Percentiles rank a stretch among this genome's conserved stretches.
Conservation (phyloP, 1,284 basidiomycete species). For the Filobasidium uniguttulatum region DNA sequence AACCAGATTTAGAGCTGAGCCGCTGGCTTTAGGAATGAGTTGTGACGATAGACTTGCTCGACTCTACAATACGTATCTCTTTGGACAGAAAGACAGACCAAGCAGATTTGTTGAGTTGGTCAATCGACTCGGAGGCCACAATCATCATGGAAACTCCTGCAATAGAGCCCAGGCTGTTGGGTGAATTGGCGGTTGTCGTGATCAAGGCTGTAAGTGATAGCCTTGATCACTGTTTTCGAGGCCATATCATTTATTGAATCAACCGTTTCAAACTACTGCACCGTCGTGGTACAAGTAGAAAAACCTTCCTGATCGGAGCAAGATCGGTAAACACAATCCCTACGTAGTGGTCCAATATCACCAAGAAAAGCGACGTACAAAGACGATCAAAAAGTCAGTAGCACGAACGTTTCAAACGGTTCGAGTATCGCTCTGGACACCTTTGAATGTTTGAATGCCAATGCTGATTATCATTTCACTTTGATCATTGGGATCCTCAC, state of each 20-base stretch:
- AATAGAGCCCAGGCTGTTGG: constrained; percentile 53
- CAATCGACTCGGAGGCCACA: too few species aligned
- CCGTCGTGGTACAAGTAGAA: constrained; percentile 42
- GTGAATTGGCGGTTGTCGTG: constrained; percentile 87
- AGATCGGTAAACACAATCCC: constrained; percentile 95
- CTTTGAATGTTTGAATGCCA: background rate
- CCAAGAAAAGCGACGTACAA: constrained; percentile 68
- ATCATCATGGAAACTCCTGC: too few species aligned
- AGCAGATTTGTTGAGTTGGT: too few species aligned
- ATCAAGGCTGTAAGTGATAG: constrained; percentile 84
- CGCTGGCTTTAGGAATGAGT: too few species aligned
- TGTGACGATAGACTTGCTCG: too few species aligned
- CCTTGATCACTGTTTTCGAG: background rate
- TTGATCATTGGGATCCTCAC: too few species aligned
- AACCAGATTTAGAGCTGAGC: too few species aligned
- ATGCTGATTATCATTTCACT: constrained; percentile 6
- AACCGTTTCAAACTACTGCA: constrained; percentile 12
- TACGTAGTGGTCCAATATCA: constrained; percentile 72
- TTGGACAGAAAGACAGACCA: too few species aligned
- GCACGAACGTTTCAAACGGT: background rate
- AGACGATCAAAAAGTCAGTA: constrained; percentile 64
- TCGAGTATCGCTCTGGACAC: background rate
- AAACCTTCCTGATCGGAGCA: constrained; percentile 82
- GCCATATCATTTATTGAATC: background rate
- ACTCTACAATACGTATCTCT: too few species aligned